A percentile compares a stretch with the other conserved stretches of the same genome.
These are phyloP conservation scores for Fragilariopsis cylindrus DNA, from an alignment of 108 stramenopile genomes.

Conservation along the genomic window DNA sequence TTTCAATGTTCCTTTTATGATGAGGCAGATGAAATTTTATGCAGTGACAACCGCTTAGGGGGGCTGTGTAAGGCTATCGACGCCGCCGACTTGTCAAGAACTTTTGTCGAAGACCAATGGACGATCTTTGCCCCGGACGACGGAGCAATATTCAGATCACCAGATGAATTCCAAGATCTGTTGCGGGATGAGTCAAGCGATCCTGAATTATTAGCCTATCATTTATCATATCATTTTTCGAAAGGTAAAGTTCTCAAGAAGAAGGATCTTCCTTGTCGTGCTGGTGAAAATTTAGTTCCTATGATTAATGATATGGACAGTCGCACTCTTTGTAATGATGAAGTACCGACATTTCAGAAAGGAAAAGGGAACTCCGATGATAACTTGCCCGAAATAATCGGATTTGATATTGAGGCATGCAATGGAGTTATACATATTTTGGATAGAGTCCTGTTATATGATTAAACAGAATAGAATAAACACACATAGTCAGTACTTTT, in stretches of 20 bases:
- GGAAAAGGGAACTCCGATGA: conserved; percentile 15
- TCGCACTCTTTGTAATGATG: conserved; percentile 5
- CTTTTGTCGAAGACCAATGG: conserved; percentile 2
- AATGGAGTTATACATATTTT: conserved; percentile 55
- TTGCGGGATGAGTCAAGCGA: neutral
- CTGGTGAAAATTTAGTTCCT: neutral
- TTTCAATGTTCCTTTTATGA: neutral
- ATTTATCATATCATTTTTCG: neutral
- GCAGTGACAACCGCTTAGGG: neutral
- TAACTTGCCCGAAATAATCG: conserved; percentile 9
- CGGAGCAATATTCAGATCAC: neutral
- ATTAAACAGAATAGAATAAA: neutral
- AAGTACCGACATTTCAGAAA: conserved; percentile 2
- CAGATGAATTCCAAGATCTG: neutral
- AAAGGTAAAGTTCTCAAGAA: neutral
- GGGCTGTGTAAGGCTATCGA: conserved; percentile 7
- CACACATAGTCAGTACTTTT: too few species aligned
- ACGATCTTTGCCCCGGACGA: conserved; percentile 7
- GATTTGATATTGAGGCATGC: conserved; percentile 34
- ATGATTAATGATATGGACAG: conserved; percentile 1
- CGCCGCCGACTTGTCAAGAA: conserved; percentile 5
- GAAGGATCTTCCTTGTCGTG: conserved; percentile 5
- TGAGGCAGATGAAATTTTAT: conserved; percentile 12
- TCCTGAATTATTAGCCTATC: neutral
- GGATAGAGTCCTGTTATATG: conserved; percentile 30